Evolutionary conservation across 139 green algal species (phyloP), one percentile per base, ranked within the genome.

Genomic region (Chlamydomonas sphaeroides): DNA sequence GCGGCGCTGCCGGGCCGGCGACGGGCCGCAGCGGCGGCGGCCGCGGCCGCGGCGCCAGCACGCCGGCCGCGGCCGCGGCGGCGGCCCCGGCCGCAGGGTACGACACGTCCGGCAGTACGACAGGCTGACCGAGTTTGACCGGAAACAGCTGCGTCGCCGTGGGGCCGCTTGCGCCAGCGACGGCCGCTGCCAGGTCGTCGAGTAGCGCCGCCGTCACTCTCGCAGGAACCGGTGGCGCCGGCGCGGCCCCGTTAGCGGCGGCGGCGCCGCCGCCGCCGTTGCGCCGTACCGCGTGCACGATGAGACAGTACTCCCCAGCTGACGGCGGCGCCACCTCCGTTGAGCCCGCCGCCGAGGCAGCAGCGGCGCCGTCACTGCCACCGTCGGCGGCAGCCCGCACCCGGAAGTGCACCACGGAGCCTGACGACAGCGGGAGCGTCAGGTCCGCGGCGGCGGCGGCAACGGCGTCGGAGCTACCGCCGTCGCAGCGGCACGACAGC

Each of bases 381-480:
- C 30, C 48, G 36, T 17, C n/a, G 49, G n/a, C 41, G 63, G 42
- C 49, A 39, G 25, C 65, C 65, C 17, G 25, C 62, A 36, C 2
- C 33, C 32, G 66, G 53, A 84, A 84, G 57, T 84, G 78, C 61
- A 84, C 39, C 3, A 84, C 78, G 1, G 39, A 20, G 30, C 66
- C 78, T 3, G 78, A 77, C 6, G 78, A 68, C n/a, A 56, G 51
- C 41, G 76, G 76, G 1, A 83, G 61, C 42, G 65, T 45, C 21
- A 41, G 15, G 23, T 20, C 73, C 11, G 35, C n/a, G 23, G n/a
- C n/a, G n/a, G n/a, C n/a, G n/a, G n/a, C n/a, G n/a, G n/a, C n/a
- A n/a, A n/a, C n/a, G n/a, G n/a, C n/a, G n/a, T n/a, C n/a, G n/a
- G n/a, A n/a, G n/a, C n/a, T n/a, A n/a, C n/a, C n/a, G n/a, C n/a